Evolutionary conservation across 257 asterid species (phyloP).

Genomic region (Gentiana dahurica): DNA sequence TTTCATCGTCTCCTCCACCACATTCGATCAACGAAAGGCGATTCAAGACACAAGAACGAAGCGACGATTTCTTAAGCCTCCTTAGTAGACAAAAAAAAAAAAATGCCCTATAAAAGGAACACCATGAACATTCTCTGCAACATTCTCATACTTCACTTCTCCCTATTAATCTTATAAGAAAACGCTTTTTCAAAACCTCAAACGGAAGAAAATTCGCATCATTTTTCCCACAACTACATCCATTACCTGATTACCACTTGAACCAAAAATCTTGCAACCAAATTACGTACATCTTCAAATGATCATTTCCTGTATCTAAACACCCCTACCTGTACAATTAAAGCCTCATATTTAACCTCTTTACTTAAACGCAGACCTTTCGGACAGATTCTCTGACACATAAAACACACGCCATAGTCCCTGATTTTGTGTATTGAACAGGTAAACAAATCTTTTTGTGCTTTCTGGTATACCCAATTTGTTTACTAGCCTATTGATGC

Average conservation of each 20-base stretch:
- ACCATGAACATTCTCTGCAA: constrained; percentile 79
- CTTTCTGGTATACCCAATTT: constrained; percentile 60
- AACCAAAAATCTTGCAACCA: constrained; percentile 8
- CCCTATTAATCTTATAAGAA: constrained; percentile 48
- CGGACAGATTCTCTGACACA: constrained; percentile 76
- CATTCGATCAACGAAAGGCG: too few relatives aligned
- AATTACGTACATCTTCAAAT: constrained; percentile 9
- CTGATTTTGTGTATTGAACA: constrained; percentile 53
- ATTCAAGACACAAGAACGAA: too few relatives aligned
- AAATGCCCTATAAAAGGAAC: constrained; percentile 67
- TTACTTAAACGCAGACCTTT: constrained; percentile 70
- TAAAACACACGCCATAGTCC: constrained; percentile 49
- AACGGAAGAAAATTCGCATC: constrained; percentile 40
- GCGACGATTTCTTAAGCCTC: too few relatives aligned
- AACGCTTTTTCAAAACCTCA: constrained; percentile 72
- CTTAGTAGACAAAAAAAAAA: too few relatives aligned
- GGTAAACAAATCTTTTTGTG: constrained; percentile 71
- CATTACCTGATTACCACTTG: background rate
- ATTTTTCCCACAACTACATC: constrained; percentile 11
- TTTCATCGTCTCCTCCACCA: too few relatives aligned
- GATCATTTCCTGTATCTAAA: constrained; percentile 18
- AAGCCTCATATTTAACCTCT: constrained; percentile 79
- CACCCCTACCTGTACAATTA: constrained; percentile 63
- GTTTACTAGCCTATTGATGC: constrained; percentile 53
- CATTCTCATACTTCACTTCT: constrained; percentile 49